phyloP scores from a whole-genome alignment of 2,329 filamentous ascomycete species.

The Calonectria pseudoturangicola region DNA sequence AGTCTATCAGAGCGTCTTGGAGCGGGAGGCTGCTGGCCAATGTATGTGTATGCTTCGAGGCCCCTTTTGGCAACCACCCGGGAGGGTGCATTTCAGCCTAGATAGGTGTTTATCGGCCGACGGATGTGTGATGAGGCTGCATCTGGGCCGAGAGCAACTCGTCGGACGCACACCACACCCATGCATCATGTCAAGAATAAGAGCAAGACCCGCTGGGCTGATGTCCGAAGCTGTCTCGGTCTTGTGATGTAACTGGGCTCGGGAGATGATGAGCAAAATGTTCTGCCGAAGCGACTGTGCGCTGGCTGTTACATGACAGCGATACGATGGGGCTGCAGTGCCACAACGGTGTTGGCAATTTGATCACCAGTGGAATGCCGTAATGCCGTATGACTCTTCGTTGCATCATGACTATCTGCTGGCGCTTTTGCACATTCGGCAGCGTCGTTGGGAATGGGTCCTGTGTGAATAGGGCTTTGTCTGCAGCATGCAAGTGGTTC shows the following conservation, averaged over 20 bases:
- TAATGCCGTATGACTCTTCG: constrained; percentile 52
- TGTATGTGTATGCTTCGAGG: constrained; percentile 13
- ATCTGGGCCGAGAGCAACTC: constrained; percentile 41
- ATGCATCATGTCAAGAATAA: constrained; percentile 41
- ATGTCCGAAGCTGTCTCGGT: constrained; percentile 21
- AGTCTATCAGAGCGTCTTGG: constrained; percentile 25
- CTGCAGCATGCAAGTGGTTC: constrained; percentile 37
- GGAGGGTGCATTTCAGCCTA: constrained; percentile 46
- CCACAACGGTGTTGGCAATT: constrained; percentile 52
- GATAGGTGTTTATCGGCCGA: constrained; percentile 51
- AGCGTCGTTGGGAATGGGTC: constrained; percentile 38
- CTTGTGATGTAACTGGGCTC: constrained; percentile 34
- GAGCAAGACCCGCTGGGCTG: constrained; percentile 33
- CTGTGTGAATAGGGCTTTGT: constrained; percentile 36
- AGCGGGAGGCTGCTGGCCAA: constrained; percentile 39
- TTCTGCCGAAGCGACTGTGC: constrained; percentile 19
- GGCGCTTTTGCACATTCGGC: constrained; percentile 47
- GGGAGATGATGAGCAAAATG: constrained; percentile 8
- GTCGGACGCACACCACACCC: constrained; percentile 34
- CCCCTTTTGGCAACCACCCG: constrained; percentile 46
- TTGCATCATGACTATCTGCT: constrained; percentile 51
- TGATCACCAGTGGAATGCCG: constrained; percentile 43
- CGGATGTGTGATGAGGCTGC: constrained; percentile 42
- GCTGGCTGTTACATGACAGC: constrained; percentile 51
- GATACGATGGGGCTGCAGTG: constrained; percentile 51